Percentiles rank a stretch among this genome's conserved stretches.
Evolutionary conservation across 129 eudicot species (phyloP).

Genomic region (Artemisia tridentata): DNA sequence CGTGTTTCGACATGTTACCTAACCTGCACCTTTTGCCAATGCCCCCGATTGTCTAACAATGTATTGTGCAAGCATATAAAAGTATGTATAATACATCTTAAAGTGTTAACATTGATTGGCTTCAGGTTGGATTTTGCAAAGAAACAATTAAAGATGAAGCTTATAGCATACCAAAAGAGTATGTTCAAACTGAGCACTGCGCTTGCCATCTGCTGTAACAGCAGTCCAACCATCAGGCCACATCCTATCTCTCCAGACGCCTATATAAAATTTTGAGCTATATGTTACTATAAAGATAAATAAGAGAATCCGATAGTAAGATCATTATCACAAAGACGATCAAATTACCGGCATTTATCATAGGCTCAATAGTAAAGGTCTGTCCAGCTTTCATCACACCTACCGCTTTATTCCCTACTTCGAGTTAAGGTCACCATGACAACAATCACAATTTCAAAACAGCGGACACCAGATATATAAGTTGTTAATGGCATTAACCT

Average conservation of each 20-base stretch:
- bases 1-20: too few species aligned
- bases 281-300: slow-evolving; percentile 18
- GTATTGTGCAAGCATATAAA: not conserved
- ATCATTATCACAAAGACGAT: not conserved
- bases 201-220: slow-evolving; percentile 92
- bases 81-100: not conserved
- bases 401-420: slow-evolving; percentile 87
- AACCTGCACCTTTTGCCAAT: not conserved
- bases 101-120: not conserved
- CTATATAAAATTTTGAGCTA: slow-evolving; percentile 28
- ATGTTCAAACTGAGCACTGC: slow-evolving; percentile 98
- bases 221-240: slow-evolving; percentile 99
- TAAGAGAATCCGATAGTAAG: not conserved
- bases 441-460: not conserved
- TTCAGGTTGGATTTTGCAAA: not conserved
- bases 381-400: slow-evolving; percentile 99
- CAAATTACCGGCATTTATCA: slow-evolving; percentile 74
- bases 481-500: not conserved
- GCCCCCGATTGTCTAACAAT: not conserved
- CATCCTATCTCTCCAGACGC: slow-evolving; percentile 97
- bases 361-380: slow-evolving; percentile 94
- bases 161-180: slow-evolving; percentile 70
- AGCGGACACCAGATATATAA: not conserved
- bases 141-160: not conserved
- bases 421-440: slow-evolving; percentile 50